phyloP scores from a whole-genome alignment of 371 early-diverging fungal species.

The Rhizomucor miehei region DNA sequence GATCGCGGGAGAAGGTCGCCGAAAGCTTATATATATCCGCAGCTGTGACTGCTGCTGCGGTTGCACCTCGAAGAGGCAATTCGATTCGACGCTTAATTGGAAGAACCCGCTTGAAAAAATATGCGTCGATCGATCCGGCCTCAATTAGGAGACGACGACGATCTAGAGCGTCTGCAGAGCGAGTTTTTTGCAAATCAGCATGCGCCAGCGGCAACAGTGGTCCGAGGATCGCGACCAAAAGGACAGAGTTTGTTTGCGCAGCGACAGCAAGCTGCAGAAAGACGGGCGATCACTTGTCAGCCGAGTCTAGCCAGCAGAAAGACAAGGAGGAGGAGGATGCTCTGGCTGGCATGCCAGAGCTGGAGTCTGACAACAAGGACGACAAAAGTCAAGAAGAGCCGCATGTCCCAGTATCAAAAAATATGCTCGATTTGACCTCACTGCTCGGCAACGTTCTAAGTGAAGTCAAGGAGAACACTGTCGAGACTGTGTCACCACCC shows the following conservation, averaged over 20 bases:
- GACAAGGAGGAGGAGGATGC: slow-evolving; percentile 6
- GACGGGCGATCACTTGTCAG: too few species aligned
- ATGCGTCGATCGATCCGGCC: slow-evolving; percentile 26
- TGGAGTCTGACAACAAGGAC: slow-evolving; percentile 10
- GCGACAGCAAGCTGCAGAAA: slow-evolving; percentile 15
- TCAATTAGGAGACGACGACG: slow-evolving; percentile 44
- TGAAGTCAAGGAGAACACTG: slow-evolving; percentile 46
- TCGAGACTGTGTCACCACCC: slow-evolving; percentile 25
- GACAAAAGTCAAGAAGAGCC: slow-evolving; percentile 14
- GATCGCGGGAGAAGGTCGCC: background rate
- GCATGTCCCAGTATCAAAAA: slow-evolving; percentile 34
- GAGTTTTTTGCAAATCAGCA: slow-evolving; percentile 47
- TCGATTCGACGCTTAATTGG: background rate
- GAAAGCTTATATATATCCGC: background rate
- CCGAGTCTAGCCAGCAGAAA: slow-evolving; percentile 1
- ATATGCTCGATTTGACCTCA: slow-evolving; percentile 48
- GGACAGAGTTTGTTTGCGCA: slow-evolving; percentile 42
- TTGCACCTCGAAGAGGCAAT: background rate
- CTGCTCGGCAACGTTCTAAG: slow-evolving; percentile 45
- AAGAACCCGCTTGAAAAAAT: background rate
- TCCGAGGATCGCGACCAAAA: slow-evolving; percentile 23
- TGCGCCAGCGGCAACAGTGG: slow-evolving; percentile 48
- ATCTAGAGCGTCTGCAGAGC: slow-evolving; percentile 55
- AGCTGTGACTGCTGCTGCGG: background rate
- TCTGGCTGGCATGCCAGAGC: slow-evolving; percentile 17